Conservation (phyloP, 2,329 filamentous ascomycete genomes). For the Ceratocystis destructans region DNA sequence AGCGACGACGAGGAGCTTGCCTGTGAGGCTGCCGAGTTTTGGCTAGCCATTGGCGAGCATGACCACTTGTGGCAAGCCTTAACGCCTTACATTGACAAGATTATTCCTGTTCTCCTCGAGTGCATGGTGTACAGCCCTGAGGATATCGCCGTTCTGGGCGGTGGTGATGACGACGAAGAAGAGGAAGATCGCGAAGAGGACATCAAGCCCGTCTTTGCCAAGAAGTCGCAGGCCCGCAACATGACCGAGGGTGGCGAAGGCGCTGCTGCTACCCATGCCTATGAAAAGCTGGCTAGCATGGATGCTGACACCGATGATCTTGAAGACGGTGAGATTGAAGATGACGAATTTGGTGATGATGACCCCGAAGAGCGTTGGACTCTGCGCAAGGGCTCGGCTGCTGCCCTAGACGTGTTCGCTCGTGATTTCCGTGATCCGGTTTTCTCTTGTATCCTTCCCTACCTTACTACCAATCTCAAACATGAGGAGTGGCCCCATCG, state of each 20-base stretch:
- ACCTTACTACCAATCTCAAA: slow-evolving; percentile 76
- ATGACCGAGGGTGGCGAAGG: slow-evolving; percentile 38
- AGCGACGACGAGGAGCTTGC: slow-evolving; percentile 80
- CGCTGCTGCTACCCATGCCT: slow-evolving; percentile 24
- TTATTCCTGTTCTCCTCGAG: slow-evolving; percentile 79
- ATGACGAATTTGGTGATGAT: slow-evolving; percentile 57
- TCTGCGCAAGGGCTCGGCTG: slow-evolving; percentile 89
- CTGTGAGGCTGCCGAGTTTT: slow-evolving; percentile 92
- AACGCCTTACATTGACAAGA: slow-evolving; percentile 63
- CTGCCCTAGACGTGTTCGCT: slow-evolving; percentile 85
- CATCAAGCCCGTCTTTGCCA: slow-evolving; percentile 84
- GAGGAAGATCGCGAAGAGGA: slow-evolving; percentile 82
- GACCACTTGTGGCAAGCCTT: slow-evolving; percentile 63
- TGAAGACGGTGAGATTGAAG: slow-evolving; percentile 78
- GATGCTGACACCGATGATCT: slow-evolving; percentile 53
- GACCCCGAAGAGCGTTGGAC: slow-evolving; percentile 92
- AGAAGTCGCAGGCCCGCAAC: slow-evolving; percentile 42
- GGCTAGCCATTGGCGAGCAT: slow-evolving; percentile 86
- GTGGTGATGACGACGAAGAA: slow-evolving; percentile 78
- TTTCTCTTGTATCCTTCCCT: slow-evolving; percentile 84
- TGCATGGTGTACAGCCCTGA: slow-evolving; percentile 97
- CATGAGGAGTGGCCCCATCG: slow-evolving; percentile 83
- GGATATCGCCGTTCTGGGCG: slow-evolving; percentile 73
- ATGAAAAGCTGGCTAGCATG: slow-evolving; percentile 42
- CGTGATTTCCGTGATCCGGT: slow-evolving; percentile 78